Conservation (phyloP, 2,329 filamentous ascomycete species). For the Aureobasidium melanogenum region DNA sequence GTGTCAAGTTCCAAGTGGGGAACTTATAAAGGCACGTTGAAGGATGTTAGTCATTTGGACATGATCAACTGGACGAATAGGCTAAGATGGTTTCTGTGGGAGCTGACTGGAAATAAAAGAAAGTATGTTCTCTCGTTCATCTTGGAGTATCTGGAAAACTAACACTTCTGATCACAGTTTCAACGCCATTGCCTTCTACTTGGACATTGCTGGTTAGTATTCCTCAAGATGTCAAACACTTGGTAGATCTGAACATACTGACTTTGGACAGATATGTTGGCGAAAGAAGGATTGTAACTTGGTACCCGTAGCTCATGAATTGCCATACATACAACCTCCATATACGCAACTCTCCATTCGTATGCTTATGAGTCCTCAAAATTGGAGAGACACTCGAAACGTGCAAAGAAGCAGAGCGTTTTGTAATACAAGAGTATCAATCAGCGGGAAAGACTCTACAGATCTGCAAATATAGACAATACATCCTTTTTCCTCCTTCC, state of each 20-base stretch:
- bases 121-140: slow-evolving; percentile 31
- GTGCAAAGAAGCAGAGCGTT: neutral
- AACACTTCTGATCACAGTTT: slow-evolving; percentile 35
- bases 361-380: too few relatives aligned
- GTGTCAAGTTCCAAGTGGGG: slow-evolving; percentile 54
- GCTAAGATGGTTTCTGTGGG: slow-evolving; percentile 49
- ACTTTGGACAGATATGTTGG: slow-evolving; percentile 32
- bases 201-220: slow-evolving; percentile 53
- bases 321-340: too few relatives aligned
- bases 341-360: too few relatives aligned
- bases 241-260: slow-evolving; percentile 11
- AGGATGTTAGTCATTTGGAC: slow-evolving; percentile 56
- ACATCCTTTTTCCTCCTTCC: neutral
- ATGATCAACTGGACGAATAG: slow-evolving; percentile 60
- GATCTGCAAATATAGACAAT: neutral
- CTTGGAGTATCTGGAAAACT: slow-evolving; percentile 5
- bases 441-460: neutral
- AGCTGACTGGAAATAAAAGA: slow-evolving; percentile 46
- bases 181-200: slow-evolving; percentile 55
- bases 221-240: neutral
- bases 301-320: neutral
- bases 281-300: slow-evolving; percentile 22
- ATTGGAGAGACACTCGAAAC: neutral
- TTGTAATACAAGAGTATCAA: too few relatives aligned
- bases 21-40: slow-evolving; percentile 52